Percentiles rank a stretch among this genome's conserved stretches.
phyloP scores from a whole-genome alignment of 371 early-diverging fungal species.

The Mucor piriformis region DNA sequence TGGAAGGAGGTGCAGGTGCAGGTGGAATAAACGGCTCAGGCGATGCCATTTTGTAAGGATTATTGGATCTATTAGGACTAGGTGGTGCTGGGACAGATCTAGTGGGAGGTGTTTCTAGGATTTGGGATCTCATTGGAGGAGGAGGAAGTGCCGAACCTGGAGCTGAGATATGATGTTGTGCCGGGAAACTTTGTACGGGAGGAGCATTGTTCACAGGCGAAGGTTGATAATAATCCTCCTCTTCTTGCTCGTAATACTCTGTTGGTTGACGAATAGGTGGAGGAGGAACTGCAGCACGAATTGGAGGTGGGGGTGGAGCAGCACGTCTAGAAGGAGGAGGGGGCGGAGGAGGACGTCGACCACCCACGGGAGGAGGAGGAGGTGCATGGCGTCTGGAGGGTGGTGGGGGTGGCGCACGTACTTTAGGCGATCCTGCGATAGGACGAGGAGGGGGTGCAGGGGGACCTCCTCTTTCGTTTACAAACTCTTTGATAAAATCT shows the following conservation, averaged over 20 bases:
- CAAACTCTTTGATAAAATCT: constrained; percentile 54
- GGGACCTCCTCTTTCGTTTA: constrained; percentile 46
- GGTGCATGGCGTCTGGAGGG: constrained; percentile 35
- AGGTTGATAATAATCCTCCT: not conserved
- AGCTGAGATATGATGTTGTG: constrained; percentile 6
- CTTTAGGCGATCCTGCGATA: not conserved
- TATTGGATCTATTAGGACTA: constrained; percentile 20
- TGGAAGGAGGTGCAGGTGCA: not conserved
- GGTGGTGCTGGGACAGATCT: not conserved
- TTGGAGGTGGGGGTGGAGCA: constrained; percentile 12
- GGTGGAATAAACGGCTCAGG: constrained; percentile 2
- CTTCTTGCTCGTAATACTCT: not conserved
- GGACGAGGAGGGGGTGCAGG: constrained; percentile 28
- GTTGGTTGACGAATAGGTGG: constrained; percentile 4
- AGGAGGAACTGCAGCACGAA: constrained; percentile 1
- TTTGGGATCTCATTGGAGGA: constrained; percentile 6
- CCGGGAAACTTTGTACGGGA: constrained; percentile 2
- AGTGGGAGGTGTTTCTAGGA: not conserved
- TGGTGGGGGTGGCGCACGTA: constrained; percentile 38
- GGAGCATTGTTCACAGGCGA: not conserved
- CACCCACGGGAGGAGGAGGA: constrained; percentile 41
- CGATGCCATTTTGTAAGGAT: constrained; percentile 22
- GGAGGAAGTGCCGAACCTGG: constrained; percentile 3
- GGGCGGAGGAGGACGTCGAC: constrained; percentile 52
- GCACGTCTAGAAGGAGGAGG: constrained; percentile 25